A percentile compares a stretch with the other conserved stretches of the same genome.
Conservation (phyloP, 768 basidiomycete species). For the Lactifluus hygrophoroides region DNA sequence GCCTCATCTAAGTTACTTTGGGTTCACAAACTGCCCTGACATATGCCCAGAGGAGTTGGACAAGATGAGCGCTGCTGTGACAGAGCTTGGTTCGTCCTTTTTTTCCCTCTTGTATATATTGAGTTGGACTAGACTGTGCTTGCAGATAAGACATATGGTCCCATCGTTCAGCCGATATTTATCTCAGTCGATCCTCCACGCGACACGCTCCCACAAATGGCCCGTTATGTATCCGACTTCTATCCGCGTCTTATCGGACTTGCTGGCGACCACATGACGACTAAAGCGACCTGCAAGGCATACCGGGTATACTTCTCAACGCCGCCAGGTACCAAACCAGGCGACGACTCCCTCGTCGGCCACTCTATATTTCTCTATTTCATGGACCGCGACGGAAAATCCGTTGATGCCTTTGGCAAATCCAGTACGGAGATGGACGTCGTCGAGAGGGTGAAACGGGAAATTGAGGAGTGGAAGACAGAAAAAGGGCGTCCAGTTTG, state of each 20-base stretch:
- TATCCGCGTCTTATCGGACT: slow-evolving; percentile 86
- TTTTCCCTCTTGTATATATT: background rate
- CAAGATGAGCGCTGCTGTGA: slow-evolving; percentile 77
- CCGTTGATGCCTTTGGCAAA: slow-evolving; percentile 96
- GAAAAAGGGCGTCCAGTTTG: slow-evolving; percentile 29
- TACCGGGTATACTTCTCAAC: slow-evolving; percentile 99
- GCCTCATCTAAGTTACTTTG: slow-evolving; percentile 90
- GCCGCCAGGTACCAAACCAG: slow-evolving; percentile 75
- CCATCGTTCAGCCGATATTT: slow-evolving; percentile 82
- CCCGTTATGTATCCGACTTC: slow-evolving; percentile 71
- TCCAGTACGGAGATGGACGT: slow-evolving; percentile 62
- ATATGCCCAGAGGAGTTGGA: slow-evolving; percentile 98
- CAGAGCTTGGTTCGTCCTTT: slow-evolving; percentile 53
- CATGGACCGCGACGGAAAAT: slow-evolving; percentile 91
- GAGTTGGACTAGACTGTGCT: background rate
- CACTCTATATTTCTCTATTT: slow-evolving; percentile 96
- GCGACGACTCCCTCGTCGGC: slow-evolving; percentile 95
- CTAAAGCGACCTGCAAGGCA: slow-evolving; percentile 85
- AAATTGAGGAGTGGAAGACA: slow-evolving; percentile 35
- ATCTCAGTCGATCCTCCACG: slow-evolving; percentile 95
- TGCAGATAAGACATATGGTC: slow-evolving; percentile 60
- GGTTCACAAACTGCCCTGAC: slow-evolving; percentile 99
- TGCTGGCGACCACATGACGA: slow-evolving; percentile 74
- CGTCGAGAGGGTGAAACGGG: slow-evolving; percentile 48
- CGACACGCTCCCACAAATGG: slow-evolving; percentile 57